These are phyloP conservation scores for Lachnellula arida DNA, from an alignment of 2,329 filamentous ascomycete species.

Conservation along the genomic window DNA sequence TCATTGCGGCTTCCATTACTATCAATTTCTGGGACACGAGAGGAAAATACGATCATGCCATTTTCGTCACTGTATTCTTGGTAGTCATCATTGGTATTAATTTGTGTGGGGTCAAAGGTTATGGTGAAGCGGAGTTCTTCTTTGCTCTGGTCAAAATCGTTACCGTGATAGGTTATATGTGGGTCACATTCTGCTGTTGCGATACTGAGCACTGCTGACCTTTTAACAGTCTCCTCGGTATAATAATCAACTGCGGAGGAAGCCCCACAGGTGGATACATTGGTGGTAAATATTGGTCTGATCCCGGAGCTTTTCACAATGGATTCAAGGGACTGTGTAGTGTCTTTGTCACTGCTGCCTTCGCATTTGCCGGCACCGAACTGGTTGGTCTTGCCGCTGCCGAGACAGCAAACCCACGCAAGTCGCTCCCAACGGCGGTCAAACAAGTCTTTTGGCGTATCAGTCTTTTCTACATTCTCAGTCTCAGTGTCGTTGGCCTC, in stretches of 20 bases:
- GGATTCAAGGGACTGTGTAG: constrained; percentile 80
- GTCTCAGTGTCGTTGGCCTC: constrained; percentile 74
- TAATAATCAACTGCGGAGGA: constrained; percentile 81
- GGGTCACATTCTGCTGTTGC: constrained; percentile 33
- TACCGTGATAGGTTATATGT: constrained; percentile 86
- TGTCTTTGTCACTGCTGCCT: constrained; percentile 72
- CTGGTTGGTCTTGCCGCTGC: constrained; percentile 72
- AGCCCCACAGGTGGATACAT: constrained; percentile 71
- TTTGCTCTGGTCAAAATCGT: constrained; percentile 83
- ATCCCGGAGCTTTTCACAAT: constrained; percentile 80
- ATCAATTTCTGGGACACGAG: constrained; percentile 71
- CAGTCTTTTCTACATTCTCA: constrained; percentile 82
- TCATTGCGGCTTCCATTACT: constrained; percentile 81
- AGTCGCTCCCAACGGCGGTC: constrained; percentile 78
- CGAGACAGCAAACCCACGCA: constrained; percentile 73
- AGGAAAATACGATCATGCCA: constrained; percentile 53
- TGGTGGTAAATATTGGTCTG: constrained; percentile 69
- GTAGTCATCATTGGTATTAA: constrained; percentile 74
- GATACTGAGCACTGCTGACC: not conserved
- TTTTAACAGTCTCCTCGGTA: constrained; percentile 64
- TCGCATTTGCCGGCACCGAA: constrained; percentile 72
- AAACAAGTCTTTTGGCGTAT: constrained; percentile 97
- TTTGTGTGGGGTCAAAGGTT: constrained; percentile 80
- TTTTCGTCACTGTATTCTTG: constrained; percentile 82
- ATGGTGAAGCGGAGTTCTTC: constrained; percentile 84